Percentiles rank a stretch among this genome's conserved stretches.
phyloP scores from a whole-genome alignment of 768 basidiomycete genomes.

The Macrolepiota fuliginosa region DNA sequence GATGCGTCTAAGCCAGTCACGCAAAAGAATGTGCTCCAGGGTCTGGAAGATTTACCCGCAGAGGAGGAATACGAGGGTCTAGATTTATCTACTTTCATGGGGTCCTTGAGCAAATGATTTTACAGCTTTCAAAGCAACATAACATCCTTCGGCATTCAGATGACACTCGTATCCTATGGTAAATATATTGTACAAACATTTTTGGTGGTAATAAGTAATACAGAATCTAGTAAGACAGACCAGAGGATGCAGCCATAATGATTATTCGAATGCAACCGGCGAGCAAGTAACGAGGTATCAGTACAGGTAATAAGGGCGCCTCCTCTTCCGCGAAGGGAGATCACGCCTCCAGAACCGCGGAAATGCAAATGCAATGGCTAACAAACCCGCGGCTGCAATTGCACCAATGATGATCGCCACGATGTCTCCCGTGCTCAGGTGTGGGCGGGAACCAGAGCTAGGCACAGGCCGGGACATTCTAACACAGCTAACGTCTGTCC shows the following conservation, averaged over 20 bases:
- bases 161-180: slow-evolving; percentile 4
- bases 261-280: background rate
- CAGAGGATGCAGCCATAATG: background rate
- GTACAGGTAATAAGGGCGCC: slow-evolving; percentile 4
- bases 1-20: slow-evolving; percentile 55
- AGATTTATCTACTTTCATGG: slow-evolving; percentile 87
- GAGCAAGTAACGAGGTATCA: background rate
- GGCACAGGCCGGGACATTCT: background rate
- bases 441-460: background rate
- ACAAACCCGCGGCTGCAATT: slow-evolving; percentile 16
- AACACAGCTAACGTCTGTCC: slow-evolving; percentile 22
- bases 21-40: slow-evolving; percentile 84
- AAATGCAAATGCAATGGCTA: slow-evolving; percentile 21
- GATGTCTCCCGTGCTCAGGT: slow-evolving; percentile 18
- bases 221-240: slow-evolving; percentile 5
- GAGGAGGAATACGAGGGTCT: slow-evolving; percentile 92
- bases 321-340: slow-evolving; percentile 15
- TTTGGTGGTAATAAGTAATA: slow-evolving; percentile 3
- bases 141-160: background rate
- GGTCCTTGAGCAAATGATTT: slow-evolving; percentile 60
- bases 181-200: slow-evolving; percentile 11
- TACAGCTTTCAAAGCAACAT: background rate
- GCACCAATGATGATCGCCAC: slow-evolving; percentile 22
- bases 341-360: slow-evolving; percentile 24
- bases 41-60: slow-evolving; percentile 86